phyloP scores from a whole-genome alignment of 768 basidiomycete species.

The Austroboletus festivus region DNA sequence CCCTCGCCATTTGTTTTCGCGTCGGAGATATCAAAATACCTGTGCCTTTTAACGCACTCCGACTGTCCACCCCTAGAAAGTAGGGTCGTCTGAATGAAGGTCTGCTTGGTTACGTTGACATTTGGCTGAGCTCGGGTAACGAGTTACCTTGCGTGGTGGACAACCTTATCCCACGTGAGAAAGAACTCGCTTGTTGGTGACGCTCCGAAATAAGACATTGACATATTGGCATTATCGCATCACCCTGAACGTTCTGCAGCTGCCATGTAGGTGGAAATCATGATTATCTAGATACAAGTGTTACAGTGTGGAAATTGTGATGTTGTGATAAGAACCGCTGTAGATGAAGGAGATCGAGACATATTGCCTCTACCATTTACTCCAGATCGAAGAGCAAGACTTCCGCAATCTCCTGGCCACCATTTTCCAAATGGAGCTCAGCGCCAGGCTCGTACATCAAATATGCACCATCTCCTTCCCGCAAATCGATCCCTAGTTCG shows the following conservation, averaged over 20 bases:
- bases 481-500: conserved; percentile 48
- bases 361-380: conserved; percentile 15
- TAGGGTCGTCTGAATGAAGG: no score
- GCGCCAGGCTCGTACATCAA: conserved; percentile 42
- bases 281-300: neutral
- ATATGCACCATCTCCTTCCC: conserved; percentile 89
- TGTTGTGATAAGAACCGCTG: no score
- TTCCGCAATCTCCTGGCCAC: conserved; percentile 65
- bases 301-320: conserved; percentile 4
- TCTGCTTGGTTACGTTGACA: no score
- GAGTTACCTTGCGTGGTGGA: no score
- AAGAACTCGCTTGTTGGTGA: neutral
- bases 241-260: conserved; percentile 2
- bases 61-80: no score
- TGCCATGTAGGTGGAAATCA: conserved; percentile 8
- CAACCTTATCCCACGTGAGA: neutral
- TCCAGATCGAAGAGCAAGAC: conserved; percentile 80
- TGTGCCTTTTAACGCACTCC: no score
- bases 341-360: no score
- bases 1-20: neutral
- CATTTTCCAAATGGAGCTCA: conserved; percentile 52
- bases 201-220: neutral
- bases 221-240: neutral
- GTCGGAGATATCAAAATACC: no score
- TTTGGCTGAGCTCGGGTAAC: no score